Base-by-base conservation (phyloP, 805 yeast species). In the Komagataella populi region DNA sequence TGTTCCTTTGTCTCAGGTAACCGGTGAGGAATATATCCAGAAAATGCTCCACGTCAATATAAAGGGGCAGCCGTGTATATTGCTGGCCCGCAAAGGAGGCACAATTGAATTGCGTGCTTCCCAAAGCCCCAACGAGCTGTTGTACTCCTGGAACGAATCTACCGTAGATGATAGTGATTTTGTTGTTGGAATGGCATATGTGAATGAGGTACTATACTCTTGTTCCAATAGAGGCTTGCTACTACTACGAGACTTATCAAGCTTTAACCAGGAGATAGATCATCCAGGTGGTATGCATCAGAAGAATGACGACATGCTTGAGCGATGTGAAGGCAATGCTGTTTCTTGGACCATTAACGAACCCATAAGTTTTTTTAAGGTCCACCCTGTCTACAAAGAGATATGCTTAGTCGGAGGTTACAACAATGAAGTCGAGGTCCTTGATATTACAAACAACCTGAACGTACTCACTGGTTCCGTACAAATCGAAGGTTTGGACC, bases 221-320 rank as follows among this genome's bases (percentile, higher is more conserved):
- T 60, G 63, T 54, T 56, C 60, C 43, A 60, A 59, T 47, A 46
- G 63, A 5, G 63, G 63, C 5, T 53, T 59, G 23, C 51, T 60
- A 7, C 49, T 59, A 2, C 54, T 60, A 4, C 53, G 59, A 49
- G 53, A 59, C 49, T 46, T 60, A n/a, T 44, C 48, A 22, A 51
- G 47, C n/a, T 36, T 57, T 22, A 53, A 48, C 23, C 49, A 48
- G 10, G 56, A 51, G 4, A 44, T 48, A 3, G 53, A 52, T 7
- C n/a, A 23, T 5, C 16, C 39, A n/a, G 23, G n/a, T 1, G 45
- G 18, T 12, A 17, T 20, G 50, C 16, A 48, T 18, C 10, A 20
- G 10, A n/a, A 18, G 48, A 46, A 46, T 6, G 10, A 6, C 39
- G 39, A 10, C 39, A 10, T 30, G n/a, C 39, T 30, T 30, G 39